Percentiles rank a stretch among this genome's conserved stretches.
These are phyloP conservation scores for Cordyceps javanica DNA, from an alignment of 2,329 filamentous ascomycete species.

Conservation along the genomic window DNA sequence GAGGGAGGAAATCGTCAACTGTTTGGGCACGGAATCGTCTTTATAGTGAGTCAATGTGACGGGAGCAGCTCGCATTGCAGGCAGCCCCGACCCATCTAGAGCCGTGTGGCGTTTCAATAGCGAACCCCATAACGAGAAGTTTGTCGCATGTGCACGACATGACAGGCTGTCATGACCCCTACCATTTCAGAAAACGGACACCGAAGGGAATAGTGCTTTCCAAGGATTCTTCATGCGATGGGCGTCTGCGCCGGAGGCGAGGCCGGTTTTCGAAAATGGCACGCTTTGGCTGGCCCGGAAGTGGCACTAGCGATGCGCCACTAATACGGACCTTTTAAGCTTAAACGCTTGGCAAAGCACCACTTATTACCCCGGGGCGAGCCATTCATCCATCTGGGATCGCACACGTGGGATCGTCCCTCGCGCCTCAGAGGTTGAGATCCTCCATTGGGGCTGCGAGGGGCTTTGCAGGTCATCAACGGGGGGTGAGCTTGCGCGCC, in stretches of 20 bases:
- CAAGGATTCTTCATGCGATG: not conserved
- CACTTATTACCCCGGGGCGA: not conserved
- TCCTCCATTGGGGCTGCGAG: not conserved
- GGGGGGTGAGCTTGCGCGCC: too few species aligned
- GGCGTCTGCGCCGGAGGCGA: not conserved
- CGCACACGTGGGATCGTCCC: slow-evolving; percentile 4
- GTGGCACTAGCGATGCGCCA: slow-evolving; percentile 3
- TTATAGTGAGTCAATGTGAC: not conserved
- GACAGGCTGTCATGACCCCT: not conserved
- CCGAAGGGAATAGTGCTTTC: not conserved
- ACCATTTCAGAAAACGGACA: slow-evolving; percentile 3
- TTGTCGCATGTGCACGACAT: slow-evolving; percentile 10
- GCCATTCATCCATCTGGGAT: not conserved
- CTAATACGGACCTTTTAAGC: slow-evolving; percentile 7
- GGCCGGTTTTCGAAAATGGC: not conserved
- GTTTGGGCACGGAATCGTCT: not conserved
- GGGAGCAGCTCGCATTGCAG: not conserved
- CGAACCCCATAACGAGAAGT: slow-evolving; percentile 6
- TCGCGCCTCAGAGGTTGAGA: not conserved
- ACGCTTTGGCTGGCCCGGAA: not conserved
- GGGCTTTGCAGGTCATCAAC: not conserved
- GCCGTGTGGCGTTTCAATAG: slow-evolving; percentile 8
- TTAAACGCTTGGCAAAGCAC: slow-evolving; percentile 6
- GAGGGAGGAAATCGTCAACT: too few species aligned
- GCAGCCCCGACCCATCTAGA: not conserved